Conservation (phyloP, 352 stramenopile species). For the Phytophthora macrochlamydospora region DNA sequence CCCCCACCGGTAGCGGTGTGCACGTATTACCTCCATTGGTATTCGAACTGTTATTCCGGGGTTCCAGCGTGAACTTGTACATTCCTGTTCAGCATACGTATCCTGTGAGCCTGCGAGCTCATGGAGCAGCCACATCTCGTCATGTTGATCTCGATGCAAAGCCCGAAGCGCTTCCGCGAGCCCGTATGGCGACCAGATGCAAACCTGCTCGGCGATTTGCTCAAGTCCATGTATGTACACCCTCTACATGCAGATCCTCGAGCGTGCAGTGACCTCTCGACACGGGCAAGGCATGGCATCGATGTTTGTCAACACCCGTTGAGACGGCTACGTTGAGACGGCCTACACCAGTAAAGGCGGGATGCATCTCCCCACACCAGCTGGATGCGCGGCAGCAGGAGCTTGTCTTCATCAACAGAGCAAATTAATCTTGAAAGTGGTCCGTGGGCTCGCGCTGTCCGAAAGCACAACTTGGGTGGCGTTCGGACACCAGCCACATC, state of each 20-base stretch:
- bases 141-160: neutral
- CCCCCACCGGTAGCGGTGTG: no score
- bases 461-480: neutral
- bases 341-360: neutral
- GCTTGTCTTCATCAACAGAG: neutral
- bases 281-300: no score
- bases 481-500: conserved; percentile 1
- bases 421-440: neutral
- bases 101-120: neutral
- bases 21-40: no score
- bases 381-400: conserved; percentile 3
- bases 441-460: neutral
- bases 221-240: neutral
- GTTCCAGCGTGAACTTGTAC: no score
- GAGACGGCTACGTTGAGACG: no score
- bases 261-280: no score
- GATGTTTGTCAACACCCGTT: no score
- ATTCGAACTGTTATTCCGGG: no score
- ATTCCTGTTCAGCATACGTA: no score
- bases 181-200: neutral
- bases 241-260: no score
- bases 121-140: neutral
- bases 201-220: neutral
- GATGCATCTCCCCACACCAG: neutral
- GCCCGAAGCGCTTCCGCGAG: neutral